phyloP scores from a whole-genome alignment of 768 basidiomycete species.

The Panus rudis region DNA sequence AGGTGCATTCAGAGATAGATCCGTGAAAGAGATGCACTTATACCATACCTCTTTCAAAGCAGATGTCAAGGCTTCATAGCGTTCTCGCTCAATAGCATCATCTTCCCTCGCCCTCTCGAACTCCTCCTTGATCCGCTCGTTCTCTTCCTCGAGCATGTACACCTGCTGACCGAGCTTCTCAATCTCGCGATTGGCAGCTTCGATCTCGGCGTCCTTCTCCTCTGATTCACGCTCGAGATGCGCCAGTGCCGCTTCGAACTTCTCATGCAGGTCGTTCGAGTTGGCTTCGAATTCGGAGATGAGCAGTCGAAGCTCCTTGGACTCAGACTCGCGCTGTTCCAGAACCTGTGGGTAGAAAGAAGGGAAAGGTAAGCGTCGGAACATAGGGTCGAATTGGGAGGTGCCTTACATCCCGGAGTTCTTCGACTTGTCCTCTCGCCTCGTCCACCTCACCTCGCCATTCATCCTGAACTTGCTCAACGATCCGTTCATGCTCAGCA shows the following conservation, averaged over 20 bases:
- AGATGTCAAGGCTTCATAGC: slow-evolving; percentile 55
- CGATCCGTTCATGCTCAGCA: slow-evolving; percentile 63
- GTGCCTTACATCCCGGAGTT: slow-evolving; percentile 59
- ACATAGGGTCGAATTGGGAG: neutral
- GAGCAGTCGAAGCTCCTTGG: slow-evolving; percentile 63
- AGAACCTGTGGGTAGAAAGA: slow-evolving; percentile 49
- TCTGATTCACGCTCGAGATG: slow-evolving; percentile 75
- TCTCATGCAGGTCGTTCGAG: slow-evolving; percentile 59
- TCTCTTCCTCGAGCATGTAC: slow-evolving; percentile 81
- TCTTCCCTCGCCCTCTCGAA: slow-evolving; percentile 62
- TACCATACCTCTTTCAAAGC: slow-evolving; percentile 77
- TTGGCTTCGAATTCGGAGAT: slow-evolving; percentile 72
- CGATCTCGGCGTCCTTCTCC: slow-evolving; percentile 74
- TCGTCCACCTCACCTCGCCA: slow-evolving; percentile 89
- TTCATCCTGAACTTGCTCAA: slow-evolving; percentile 70
- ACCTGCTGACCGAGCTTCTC: slow-evolving; percentile 73
- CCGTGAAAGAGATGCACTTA: neutral
- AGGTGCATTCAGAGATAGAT: neutral
- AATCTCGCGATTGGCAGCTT: slow-evolving; percentile 66
- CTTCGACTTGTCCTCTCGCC: slow-evolving; percentile 69
- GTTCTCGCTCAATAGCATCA: slow-evolving; percentile 62
- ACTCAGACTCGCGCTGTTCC: slow-evolving; percentile 74
- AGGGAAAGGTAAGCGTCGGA: slow-evolving; percentile 8
- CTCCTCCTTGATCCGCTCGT: slow-evolving; percentile 70
- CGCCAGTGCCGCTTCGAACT: slow-evolving; percentile 67